Evolutionary conservation across 495 filamentous ascomycete genomes (phyloP).

Genomic region (Podospora appendiculata): DNA sequence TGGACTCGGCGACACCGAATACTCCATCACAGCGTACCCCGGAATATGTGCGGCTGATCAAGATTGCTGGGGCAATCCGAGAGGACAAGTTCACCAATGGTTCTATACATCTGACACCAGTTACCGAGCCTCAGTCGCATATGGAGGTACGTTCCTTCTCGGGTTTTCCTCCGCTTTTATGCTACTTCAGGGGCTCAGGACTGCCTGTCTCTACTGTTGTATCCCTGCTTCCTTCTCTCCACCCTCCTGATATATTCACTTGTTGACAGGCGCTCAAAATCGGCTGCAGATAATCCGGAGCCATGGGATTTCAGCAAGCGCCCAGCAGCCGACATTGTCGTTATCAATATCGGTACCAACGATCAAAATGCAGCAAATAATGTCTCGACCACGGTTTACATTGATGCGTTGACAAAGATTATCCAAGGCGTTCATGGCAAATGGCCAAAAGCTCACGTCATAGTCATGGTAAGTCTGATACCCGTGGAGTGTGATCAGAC

Average conservation of each 20-base stretch:
- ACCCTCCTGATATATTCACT: neutral
- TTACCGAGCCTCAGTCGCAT: constrained; percentile 40
- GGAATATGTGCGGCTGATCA: constrained; percentile 55
- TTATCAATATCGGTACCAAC: constrained; percentile 64
- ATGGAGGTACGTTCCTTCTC: constrained; percentile 30
- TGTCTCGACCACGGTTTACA: constrained; percentile 44
- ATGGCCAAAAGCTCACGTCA: constrained; percentile 54
- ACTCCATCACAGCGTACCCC: constrained; percentile 53
- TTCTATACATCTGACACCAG: constrained; percentile 56
- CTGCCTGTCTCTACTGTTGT: too few relatives aligned
- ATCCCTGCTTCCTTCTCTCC: too few relatives aligned
- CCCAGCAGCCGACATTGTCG: constrained; percentile 54
- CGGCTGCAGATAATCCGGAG: constrained; percentile 39
- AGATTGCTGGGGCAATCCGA: constrained; percentile 49
- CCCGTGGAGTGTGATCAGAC: neutral
- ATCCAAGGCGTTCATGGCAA: constrained; percentile 53
- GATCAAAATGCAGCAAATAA: constrained; percentile 55
- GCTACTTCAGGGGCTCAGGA: too few relatives aligned
- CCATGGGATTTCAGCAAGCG: constrained; percentile 53
- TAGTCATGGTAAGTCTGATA: constrained; percentile 48
- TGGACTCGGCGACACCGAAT: constrained; percentile 58
- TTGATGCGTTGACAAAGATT: constrained; percentile 49
- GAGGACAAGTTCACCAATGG: constrained; percentile 56
- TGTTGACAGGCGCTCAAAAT: neutral
- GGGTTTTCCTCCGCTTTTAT: too few relatives aligned